Conservation (phyloP, 1,139 yeast genomes). For the Pichia terricola region DNA sequence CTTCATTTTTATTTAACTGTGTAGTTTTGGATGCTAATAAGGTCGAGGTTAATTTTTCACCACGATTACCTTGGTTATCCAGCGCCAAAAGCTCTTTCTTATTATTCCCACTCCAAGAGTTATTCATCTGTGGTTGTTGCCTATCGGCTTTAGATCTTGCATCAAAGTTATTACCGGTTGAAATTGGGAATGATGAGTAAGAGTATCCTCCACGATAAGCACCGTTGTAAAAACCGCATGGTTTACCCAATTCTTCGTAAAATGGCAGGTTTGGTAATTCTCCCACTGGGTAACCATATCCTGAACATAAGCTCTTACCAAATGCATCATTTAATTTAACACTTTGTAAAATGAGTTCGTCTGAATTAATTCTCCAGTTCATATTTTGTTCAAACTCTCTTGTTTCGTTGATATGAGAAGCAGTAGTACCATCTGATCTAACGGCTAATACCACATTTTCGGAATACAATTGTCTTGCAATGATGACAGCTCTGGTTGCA, state of each 20-base stretch:
- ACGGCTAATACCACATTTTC: slow-evolving; percentile 38
- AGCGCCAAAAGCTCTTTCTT: neutral
- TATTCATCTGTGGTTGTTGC: no score
- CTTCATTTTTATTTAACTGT: slow-evolving; percentile 22
- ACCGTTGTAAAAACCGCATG: slow-evolving; percentile 12
- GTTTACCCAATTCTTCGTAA: slow-evolving; percentile 9
- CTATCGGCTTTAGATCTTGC: no score
- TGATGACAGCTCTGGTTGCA: slow-evolving; percentile 70
- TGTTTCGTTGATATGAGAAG: slow-evolving; percentile 46
- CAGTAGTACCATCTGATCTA: slow-evolving; percentile 48
- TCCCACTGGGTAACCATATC: slow-evolving; percentile 17
- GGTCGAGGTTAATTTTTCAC: slow-evolving; percentile 8
- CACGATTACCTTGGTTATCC: slow-evolving; percentile 5
- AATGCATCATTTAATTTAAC: slow-evolving; percentile 31
- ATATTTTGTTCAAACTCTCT: slow-evolving; percentile 55
- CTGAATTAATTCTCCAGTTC: slow-evolving; percentile 52
- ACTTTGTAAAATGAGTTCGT: slow-evolving; percentile 49
- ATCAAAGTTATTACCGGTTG: neutral
- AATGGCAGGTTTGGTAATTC: slow-evolving; percentile 12
- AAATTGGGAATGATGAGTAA: slow-evolving; percentile 4
- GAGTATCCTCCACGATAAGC: slow-evolving; percentile 13
- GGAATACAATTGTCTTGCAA: slow-evolving; percentile 55
- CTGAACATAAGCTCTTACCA: slow-evolving; percentile 20
- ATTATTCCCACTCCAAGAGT: neutral
- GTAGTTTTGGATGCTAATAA: slow-evolving; percentile 9